These are phyloP conservation scores for Drosera capensis DNA, from an alignment of 148 eudicot species.

Conservation along the genomic window DNA sequence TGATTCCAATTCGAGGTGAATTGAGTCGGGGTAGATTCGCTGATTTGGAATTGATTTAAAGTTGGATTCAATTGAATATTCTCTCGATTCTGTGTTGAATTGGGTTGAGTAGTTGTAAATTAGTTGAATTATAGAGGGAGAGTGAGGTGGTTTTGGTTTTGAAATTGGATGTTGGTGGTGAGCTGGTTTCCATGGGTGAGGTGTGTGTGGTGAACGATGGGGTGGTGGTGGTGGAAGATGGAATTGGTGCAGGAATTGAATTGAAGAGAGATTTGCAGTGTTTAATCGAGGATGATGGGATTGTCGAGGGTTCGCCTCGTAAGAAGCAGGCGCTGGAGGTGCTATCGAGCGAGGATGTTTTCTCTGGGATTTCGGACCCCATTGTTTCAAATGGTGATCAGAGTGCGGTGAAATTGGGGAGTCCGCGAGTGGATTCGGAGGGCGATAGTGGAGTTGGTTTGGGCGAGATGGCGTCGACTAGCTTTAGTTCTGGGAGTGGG, in stretches of 20 bases:
- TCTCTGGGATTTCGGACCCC: constrained; percentile 62
- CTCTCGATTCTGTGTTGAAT: too few species aligned
- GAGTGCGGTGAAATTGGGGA: constrained; percentile 26
- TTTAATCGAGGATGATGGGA: constrained; percentile 16
- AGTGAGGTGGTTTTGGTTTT: too few species aligned
- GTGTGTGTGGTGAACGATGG: too few species aligned
- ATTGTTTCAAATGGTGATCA: constrained; percentile 28
- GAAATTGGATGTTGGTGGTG: constrained; percentile 33
- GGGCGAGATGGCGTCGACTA: constrained; percentile 46
- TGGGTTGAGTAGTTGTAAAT: too few species aligned
- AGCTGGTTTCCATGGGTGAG: constrained; percentile 13
- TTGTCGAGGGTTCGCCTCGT: constrained; percentile 10
- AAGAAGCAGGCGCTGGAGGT: constrained; percentile 26
- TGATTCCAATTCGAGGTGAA: too few species aligned
- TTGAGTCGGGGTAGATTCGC: too few species aligned
- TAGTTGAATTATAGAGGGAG: too few species aligned
- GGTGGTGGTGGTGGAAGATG: too few species aligned
- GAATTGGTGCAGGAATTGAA: constrained; percentile 11
- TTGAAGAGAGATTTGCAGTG: constrained; percentile 33
- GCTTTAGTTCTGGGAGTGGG: constrained; percentile 26
- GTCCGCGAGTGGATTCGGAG: constrained; percentile 16
- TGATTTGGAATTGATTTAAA: too few species aligned
- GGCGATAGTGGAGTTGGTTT: constrained; percentile 26
- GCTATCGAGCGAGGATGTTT: constrained; percentile 36
- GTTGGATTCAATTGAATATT: too few species aligned